These are phyloP conservation scores for Phascolomyces articulosus DNA, from an alignment of 371 early-diverging fungal species.

Conservation along the genomic window DNA sequence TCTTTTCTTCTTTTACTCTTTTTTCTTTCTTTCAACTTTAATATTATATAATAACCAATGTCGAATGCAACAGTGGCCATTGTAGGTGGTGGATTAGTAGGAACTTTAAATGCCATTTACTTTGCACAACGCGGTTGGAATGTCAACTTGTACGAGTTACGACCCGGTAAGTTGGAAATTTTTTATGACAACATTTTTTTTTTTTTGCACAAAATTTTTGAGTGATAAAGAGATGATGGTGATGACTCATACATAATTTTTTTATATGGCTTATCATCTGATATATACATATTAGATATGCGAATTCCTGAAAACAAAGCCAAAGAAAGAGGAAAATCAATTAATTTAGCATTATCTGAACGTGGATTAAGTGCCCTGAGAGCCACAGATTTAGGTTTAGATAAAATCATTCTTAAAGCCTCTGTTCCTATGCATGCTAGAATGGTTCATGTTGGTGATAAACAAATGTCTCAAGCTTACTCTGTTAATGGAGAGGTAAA, in stretches of 20 bases:
- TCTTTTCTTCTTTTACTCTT: neutral
- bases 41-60: neutral
- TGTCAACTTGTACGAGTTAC: conserved; percentile 85
- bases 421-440: conserved; percentile 93
- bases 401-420: conserved; percentile 64
- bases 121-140: conserved; percentile 92
- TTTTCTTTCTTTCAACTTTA: neutral
- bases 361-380: conserved; percentile 88
- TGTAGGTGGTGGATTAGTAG: conserved; percentile 95
- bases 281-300: conserved; percentile 58
- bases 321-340: conserved; percentile 75
- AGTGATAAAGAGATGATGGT: neutral
- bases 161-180: conserved; percentile 79
- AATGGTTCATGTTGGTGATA: conserved; percentile 81
- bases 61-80: conserved; percentile 57
- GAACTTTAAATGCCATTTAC: conserved; percentile 87
- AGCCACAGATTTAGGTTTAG: conserved; percentile 68
- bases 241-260: conserved; percentile 1
- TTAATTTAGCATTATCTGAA: conserved; percentile 92
- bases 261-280: too few species aligned
- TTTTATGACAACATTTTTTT: neutral
- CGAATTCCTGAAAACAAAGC: conserved; percentile 62
- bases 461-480: conserved; percentile 82
- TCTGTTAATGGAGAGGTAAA: conserved; percentile 85
- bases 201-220: too few species aligned